Percentiles rank a stretch among this genome's conserved stretches.
Conservation (phyloP, 257 asterid genomes). For the Marsdenia floribunda region DNA sequence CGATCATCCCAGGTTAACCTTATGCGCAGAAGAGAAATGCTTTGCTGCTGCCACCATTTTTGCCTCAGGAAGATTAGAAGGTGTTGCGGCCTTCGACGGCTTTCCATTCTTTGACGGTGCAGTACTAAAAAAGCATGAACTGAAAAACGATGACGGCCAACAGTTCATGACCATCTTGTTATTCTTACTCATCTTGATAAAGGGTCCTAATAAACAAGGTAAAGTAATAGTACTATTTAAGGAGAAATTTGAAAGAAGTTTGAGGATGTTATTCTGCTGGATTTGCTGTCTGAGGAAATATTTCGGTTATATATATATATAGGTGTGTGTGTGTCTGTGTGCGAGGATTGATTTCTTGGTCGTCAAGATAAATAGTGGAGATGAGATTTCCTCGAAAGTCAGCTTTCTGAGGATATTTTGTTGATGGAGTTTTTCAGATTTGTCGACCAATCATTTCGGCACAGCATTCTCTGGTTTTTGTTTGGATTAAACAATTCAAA, state of each 20-base stretch:
- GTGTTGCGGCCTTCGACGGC: conserved; percentile 14
- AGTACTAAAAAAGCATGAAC: conserved; percentile 10
- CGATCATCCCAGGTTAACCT: conserved; percentile 24
- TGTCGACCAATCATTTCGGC: too few relatives aligned
- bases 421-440: too few relatives aligned
- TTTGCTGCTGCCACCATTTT: conserved; percentile 40
- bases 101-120: conserved; percentile 9
- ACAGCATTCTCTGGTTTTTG: too few relatives aligned
- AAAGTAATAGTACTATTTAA: background rate
- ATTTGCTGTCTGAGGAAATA: background rate
- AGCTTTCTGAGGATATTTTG: too few relatives aligned
- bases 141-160: conserved; percentile 13
- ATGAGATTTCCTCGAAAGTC: too few relatives aligned
- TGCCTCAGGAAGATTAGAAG: conserved; percentile 31
- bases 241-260: background rate
- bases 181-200: conserved; percentile 5
- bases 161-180: background rate
- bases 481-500: too few relatives aligned
- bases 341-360: background rate
- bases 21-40: conserved; percentile 39
- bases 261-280: background rate
- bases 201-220: background rate
- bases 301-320: background rate
- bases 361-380: background rate
- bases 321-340: too few relatives aligned